Base-by-base conservation (phyloP, 352 stramenopile species). In the Blastocystis sp. region DNA sequence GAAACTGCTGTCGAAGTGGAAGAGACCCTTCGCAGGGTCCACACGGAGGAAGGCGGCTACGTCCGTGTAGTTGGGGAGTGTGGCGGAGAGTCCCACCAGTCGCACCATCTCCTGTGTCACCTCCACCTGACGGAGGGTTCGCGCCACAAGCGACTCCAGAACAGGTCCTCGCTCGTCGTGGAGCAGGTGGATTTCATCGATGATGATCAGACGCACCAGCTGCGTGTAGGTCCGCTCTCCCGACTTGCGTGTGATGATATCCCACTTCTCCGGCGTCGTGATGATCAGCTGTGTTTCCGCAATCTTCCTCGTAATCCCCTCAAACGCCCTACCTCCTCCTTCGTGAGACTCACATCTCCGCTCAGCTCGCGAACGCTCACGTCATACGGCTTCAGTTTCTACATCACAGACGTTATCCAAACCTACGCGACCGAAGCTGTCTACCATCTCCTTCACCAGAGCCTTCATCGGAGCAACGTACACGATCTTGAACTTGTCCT, bases 401-500 rank as follows among this genome's bases (percentile, higher is more conserved):
- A 67, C 38, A 21, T 67, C 57, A 24, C 57, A 67, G n/a, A 14
- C 51, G 2, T 59, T 59, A 18, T 59, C 32, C 51, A 16, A 11
- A 42, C 57, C 6, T 67, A 67, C 57, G 38, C 96, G 92, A 21
- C 91, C 93, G 75, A 99, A 95, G 85, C 98, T 99, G 29, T 96
- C 91, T 49, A 99, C 96, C 42, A 98, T 93, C 92, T 99, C 96
- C 90, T 99, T 96, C 4, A 99, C 96, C 18, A 99, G 90, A 51
- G 96, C 96, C 89, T 99, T 99, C 96, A 99, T 99, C 3, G 96
- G 96, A 29, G 96, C 96, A 46, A 99, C 94, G 79, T 99, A 99
- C 42, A 99, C 96, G 87, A 99, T 98, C 90, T 99, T 99, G 89
- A 99, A 98, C 21, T 92, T 92, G 48, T 95, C 92, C 24, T 97